A percentile compares a stretch with the other conserved stretches of the same genome.
phyloP scores from a whole-genome alignment of 2,329 filamentous ascomycete species.

The Fusarium domesticum region DNA sequence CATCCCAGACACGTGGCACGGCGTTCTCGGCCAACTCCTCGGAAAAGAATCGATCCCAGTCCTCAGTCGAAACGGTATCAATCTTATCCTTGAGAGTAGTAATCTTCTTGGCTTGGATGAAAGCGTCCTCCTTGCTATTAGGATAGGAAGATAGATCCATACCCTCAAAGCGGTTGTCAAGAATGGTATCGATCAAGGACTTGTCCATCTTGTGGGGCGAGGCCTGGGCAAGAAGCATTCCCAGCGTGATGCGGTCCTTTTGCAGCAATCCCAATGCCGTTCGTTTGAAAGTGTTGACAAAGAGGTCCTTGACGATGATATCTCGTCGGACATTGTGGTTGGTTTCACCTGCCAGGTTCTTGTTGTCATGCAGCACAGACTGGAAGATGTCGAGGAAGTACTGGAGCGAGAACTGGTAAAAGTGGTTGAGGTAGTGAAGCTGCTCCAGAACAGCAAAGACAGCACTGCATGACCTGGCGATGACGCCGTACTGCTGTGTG shows the following conservation, averaged over 20 bases:
- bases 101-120: slow-evolving; percentile 66
- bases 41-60: slow-evolving; percentile 79
- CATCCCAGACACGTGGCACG: slow-evolving; percentile 74
- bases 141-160: slow-evolving; percentile 72
- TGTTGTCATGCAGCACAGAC: slow-evolving; percentile 78
- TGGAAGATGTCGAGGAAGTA: slow-evolving; percentile 99
- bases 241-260: slow-evolving; percentile 89
- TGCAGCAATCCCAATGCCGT: slow-evolving; percentile 92
- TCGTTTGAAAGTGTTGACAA: slow-evolving; percentile 85
- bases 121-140: slow-evolving; percentile 63
- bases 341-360: slow-evolving; percentile 64
- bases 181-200: slow-evolving; percentile 76
- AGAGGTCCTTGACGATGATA: slow-evolving; percentile 86
- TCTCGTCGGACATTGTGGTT: slow-evolving; percentile 80
- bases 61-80: slow-evolving; percentile 55
- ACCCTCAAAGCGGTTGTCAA: slow-evolving; percentile 74
- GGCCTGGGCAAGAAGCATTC: slow-evolving; percentile 91
- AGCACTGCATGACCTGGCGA: slow-evolving; percentile 92
- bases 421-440: slow-evolving; percentile 96
- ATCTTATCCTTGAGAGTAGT: slow-evolving; percentile 71
- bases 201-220: slow-evolving; percentile 97
- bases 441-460: slow-evolving; percentile 97
- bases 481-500: slow-evolving; percentile 88
- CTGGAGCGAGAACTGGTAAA: slow-evolving; percentile 98
- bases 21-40: slow-evolving; percentile 85